phyloP scores from a whole-genome alignment of 768 basidiomycete species.

The Termitomyces sp. region DNA sequence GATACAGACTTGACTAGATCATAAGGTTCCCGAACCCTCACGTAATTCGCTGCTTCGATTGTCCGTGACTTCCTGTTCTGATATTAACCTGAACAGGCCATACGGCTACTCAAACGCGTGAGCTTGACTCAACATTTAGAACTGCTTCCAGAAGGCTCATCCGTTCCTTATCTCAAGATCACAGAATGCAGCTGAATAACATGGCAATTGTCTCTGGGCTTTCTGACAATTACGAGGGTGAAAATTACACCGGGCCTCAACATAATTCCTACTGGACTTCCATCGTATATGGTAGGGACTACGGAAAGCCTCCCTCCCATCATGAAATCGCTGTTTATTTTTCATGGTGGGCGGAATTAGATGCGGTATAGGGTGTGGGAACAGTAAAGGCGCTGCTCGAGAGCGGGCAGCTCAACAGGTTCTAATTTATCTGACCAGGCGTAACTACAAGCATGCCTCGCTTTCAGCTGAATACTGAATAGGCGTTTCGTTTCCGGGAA shows the following conservation, averaged over 20 bases:
- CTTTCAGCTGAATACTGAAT: neutral
- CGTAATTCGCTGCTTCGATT: neutral
- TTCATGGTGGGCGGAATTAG: neutral
- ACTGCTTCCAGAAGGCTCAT: neutral
- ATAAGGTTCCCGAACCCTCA: neutral
- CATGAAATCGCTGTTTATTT: neutral
- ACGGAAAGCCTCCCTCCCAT: neutral
- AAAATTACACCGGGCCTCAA: neutral
- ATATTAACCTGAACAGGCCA: neutral
- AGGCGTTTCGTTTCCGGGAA: too few relatives aligned
- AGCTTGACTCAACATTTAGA: neutral
- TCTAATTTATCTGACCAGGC: neutral
- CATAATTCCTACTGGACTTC: slow-evolving; percentile 2
- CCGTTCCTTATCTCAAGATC: neutral
- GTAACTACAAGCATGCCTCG: neutral
- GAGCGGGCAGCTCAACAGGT: neutral
- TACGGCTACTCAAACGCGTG: neutral
- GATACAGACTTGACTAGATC: neutral
- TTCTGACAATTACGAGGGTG: neutral
- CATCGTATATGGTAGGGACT: slow-evolving; percentile 3
- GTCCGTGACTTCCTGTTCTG: neutral
- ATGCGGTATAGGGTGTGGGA: neutral
- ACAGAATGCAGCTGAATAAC: slow-evolving; percentile 7
- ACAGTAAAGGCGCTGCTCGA: slow-evolving; percentile 1
- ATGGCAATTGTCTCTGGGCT: neutral